Percentiles rank a stretch among this genome's conserved stretches.
Evolutionary conservation across 176 grass and related monocot genomes (phyloP).

Genomic region (Thinopyrum elongatum): DNA sequence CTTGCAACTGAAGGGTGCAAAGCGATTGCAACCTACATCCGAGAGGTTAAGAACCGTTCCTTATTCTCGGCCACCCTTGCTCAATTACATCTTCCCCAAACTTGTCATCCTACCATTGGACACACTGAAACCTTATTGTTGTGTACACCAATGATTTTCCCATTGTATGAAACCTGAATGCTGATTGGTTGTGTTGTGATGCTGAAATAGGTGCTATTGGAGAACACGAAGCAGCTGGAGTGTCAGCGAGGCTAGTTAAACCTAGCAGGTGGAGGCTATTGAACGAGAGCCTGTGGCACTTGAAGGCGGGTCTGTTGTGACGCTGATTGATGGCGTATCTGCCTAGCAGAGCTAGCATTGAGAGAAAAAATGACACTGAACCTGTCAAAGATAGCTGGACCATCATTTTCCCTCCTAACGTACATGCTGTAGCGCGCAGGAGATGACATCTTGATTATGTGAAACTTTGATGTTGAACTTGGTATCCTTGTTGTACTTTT

Average conservation of each 20-base stretch:
- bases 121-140: not conserved
- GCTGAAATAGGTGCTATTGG: slow-evolving; percentile 59
- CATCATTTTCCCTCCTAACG: not conserved
- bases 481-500: too few species aligned
- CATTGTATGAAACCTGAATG: not conserved
- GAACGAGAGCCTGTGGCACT: not conserved
- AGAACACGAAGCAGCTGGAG: slow-evolving; percentile 77
- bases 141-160: not conserved
- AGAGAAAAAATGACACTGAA: not conserved
- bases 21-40: slow-evolving; percentile 78
- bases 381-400: not conserved
- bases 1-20: slow-evolving; percentile 96
- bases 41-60: slow-evolving; percentile 46
- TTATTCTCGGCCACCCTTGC: not conserved
- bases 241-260: slow-evolving; percentile 62
- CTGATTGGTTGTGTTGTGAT: not conserved
- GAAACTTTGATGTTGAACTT: too few species aligned
- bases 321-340: not conserved
- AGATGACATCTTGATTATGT: too few species aligned
- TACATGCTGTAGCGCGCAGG: too few species aligned
- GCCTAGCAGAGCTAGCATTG: not conserved
- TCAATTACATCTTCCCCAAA: too few species aligned
- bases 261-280: not conserved
- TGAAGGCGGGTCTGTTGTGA: not conserved
- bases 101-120: not conserved